Conservation (phyloP, 208 protist species). For the Hexamita inflata region DNA sequence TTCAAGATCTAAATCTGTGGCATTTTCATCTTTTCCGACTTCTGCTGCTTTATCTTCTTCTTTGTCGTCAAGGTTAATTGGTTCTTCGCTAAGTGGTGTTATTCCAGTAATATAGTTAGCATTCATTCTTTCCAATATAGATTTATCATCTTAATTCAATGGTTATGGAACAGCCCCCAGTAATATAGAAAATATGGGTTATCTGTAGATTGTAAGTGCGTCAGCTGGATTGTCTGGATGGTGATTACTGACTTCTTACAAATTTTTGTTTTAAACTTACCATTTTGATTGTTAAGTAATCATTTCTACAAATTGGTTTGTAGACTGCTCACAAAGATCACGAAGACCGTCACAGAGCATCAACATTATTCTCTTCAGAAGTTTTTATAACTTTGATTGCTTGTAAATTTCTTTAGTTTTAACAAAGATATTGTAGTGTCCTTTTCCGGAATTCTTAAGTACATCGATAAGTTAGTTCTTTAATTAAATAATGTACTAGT, state of each 20-base stretch:
- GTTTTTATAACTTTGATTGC: background rate
- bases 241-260: background rate
- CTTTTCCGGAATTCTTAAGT: background rate
- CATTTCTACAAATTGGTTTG: background rate
- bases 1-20: background rate
- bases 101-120: background rate
- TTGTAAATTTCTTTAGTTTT: conserved; percentile 17
- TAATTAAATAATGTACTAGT: background rate
- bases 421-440: conserved; percentile 2
- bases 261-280: background rate
- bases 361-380: background rate
- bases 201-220: background rate
- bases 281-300: background rate
- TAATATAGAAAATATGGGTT: conserved; percentile 10
- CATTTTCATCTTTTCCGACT: background rate
- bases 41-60: background rate
- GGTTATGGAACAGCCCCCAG: background rate
- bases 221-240: background rate
- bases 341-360: background rate
- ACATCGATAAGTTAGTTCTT: background rate
- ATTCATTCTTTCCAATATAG: background rate
- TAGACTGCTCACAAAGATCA: background rate
- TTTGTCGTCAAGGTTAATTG: background rate
- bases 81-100: background rate
- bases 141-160: background rate